These are phyloP conservation scores for Penicillium coffeae DNA, from an alignment of 495 filamentous ascomycete genomes.

Conservation along the genomic window DNA sequence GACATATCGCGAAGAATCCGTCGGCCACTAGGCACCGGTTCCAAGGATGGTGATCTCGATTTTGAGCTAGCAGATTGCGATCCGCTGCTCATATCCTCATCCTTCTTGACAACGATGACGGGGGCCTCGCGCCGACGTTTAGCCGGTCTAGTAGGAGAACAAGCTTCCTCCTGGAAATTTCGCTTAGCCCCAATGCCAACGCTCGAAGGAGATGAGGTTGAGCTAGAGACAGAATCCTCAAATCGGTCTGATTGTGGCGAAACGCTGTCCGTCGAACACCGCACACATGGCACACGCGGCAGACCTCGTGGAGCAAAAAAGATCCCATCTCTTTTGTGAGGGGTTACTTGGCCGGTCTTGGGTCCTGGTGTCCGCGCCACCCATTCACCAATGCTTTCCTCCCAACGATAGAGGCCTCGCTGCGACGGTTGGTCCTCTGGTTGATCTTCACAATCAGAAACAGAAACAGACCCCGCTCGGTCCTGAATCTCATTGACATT, in stretches of 20 bases:
- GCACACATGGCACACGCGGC: slow-evolving; percentile 5
- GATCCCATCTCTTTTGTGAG: slow-evolving; percentile 8
- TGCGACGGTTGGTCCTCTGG: slow-evolving; percentile 5
- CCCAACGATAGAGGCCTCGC: slow-evolving; percentile 47
- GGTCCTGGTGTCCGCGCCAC: slow-evolving; percentile 42
- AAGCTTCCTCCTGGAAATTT: slow-evolving; percentile 7
- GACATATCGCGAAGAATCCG: slow-evolving; percentile 18
- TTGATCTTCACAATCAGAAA: slow-evolving; percentile 15
- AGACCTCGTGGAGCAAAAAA: neutral
- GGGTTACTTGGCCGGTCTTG: slow-evolving; percentile 15
- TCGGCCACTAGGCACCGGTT: slow-evolving; percentile 8
- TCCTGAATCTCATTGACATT: slow-evolving; percentile 22
- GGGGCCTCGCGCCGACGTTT: slow-evolving; percentile 27
- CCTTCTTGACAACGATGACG: slow-evolving; percentile 8
- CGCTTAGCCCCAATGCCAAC: slow-evolving; percentile 17
- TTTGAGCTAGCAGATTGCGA: neutral
- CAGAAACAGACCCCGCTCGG: slow-evolving; percentile 1
- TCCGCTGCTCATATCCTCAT: neutral
- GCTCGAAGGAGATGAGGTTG: slow-evolving; percentile 33
- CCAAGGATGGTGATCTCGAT: slow-evolving; percentile 7
- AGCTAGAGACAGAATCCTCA: slow-evolving; percentile 20
- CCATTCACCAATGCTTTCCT: slow-evolving; percentile 55
- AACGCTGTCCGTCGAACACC: slow-evolving; percentile 26
- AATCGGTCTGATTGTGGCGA: slow-evolving; percentile 17
- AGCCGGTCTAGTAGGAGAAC: slow-evolving; percentile 13